A percentile compares a stretch with the other conserved stretches of the same genome.
Evolutionary conservation across 495 filamentous ascomycete species (phyloP).

Genomic region (Lasiosphaeriaceae sp.): DNA sequence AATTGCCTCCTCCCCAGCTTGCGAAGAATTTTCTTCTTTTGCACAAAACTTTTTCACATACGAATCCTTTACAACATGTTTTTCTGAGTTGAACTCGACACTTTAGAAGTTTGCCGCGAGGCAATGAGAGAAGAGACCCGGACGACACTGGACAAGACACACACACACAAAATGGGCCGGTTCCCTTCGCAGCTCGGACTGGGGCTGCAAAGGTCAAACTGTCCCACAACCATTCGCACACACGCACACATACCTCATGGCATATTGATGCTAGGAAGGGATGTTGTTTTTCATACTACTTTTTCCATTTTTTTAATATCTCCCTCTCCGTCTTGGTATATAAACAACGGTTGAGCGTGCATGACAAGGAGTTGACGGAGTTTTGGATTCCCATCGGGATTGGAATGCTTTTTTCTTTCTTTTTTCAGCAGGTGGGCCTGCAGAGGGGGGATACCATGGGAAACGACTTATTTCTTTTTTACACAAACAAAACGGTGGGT

Average conservation of each 20-base stretch:
- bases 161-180: background rate
- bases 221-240: too few relatives aligned
- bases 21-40: conserved; percentile 3
- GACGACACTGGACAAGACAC: conserved; percentile 12
- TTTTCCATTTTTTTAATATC: conserved; percentile 1
- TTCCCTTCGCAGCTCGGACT: background rate
- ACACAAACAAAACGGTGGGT: background rate
- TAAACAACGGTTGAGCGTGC: background rate
- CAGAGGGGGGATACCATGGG: background rate
- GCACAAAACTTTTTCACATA: conserved; percentile 7
- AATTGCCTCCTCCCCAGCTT: conserved; percentile 17
- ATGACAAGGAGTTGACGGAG: background rate
- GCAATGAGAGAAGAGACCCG: conserved; percentile 11
- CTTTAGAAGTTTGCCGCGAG: conserved; percentile 26
- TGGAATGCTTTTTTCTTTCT: background rate
- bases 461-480: background rate
- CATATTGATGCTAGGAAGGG: conserved; percentile 9
- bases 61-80: background rate
- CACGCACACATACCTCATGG: conserved; percentile 2
- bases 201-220: background rate
- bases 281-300: background rate
- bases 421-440: background rate
- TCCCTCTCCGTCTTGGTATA: background rate
- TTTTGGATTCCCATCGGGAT: background rate
- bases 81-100: conserved; percentile 1